Base-by-base conservation (phyloP, 257 asterid species). In the Solanum lignicaule region DNA sequence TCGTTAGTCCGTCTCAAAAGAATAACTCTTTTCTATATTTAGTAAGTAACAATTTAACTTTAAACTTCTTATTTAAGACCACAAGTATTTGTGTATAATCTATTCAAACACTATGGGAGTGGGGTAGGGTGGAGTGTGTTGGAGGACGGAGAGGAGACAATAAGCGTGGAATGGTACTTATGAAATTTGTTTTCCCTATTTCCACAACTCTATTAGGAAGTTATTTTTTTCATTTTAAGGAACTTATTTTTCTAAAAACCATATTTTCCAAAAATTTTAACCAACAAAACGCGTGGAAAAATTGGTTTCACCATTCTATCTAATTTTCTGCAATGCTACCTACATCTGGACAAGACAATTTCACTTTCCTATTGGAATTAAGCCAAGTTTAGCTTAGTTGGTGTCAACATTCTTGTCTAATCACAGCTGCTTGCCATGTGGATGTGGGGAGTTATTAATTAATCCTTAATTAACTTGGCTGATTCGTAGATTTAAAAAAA, bases 281-380 rank as follows among this genome's bases (percentile, higher is more conserved):
- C 6, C 13, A 29, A 71, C 0, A n/a, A 18, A 55, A 55, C 11
- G 9, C 0, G n/a, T n/a, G 5, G 4, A 0, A 20, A 55, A 55
- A 55, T 18, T 55, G 0, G 10, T 18, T 55, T 55, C 65, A 20
- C 11, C 25, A 55, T 55, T 55, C n/a, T 55, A 55, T 20, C 65
- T 55, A 55, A 2, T 55, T 55, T 55, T 55, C 76, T 69, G 38
- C 75, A 14, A 29, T 68, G 35, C 74, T 66, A 71, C 39, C 27
- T 58, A 75, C 32, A 36, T 1, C 1, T 74, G 55, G 25, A 75
- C 25, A 16, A 46, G 65, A 55, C 0, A 20, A 79, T 27, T 52
- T 82, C 18, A 48, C 21, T 29, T 48, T 82, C 41, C 66, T 29
- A 48, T 48, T 27, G 69, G 69, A 18, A 48, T 27, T 29, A 82